A percentile compares a stretch with the other conserved stretches of the same genome.
These are phyloP conservation scores for Lumnitzera littorea DNA, from an alignment of 345 rosid genomes.

Conservation along the genomic window DNA sequence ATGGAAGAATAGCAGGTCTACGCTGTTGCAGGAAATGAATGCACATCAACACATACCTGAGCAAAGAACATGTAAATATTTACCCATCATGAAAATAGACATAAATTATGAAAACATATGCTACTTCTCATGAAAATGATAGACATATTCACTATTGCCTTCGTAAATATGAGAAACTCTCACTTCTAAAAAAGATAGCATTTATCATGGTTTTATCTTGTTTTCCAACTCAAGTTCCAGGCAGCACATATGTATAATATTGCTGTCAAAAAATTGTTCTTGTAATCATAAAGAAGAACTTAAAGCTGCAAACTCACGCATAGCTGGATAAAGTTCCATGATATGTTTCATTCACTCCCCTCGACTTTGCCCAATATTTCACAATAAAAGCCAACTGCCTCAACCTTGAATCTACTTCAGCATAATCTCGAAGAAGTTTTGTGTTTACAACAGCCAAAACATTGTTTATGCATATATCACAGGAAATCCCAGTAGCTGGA, in stretches of 20 bases:
- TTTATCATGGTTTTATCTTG: too few species aligned
- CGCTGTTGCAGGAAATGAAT: slow-evolving; percentile 91
- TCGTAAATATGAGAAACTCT: too few species aligned
- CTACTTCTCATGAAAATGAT: too few species aligned
- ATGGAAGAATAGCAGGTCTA: slow-evolving; percentile 89
- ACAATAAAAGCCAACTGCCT: slow-evolving; percentile 82
- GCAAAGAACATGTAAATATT: slow-evolving; percentile 3
- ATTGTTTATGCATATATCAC: slow-evolving; percentile 94
- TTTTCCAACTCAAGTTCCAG: too few species aligned
- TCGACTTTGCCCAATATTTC: slow-evolving; percentile 97
- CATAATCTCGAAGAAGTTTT: slow-evolving; percentile 84
- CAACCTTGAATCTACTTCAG: slow-evolving; percentile 69
- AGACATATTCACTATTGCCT: too few species aligned
- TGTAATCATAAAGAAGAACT: not conserved
- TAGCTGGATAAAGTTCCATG: slow-evolving; percentile 98
- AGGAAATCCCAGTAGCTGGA: slow-evolving; percentile 84
- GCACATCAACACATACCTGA: slow-evolving; percentile 97
- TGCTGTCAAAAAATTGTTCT: not conserved
- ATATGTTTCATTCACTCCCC: slow-evolving; percentile 90
- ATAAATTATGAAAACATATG: too few species aligned
- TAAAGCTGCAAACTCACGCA: slow-evolving; percentile 58
- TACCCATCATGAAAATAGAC: too few species aligned
- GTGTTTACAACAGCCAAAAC: slow-evolving; percentile 94
- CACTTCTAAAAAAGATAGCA: too few species aligned
- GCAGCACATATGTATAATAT: too few species aligned